Conservation (phyloP, 2,329 filamentous ascomycete species). For the Ceratocystis albifundus region DNA sequence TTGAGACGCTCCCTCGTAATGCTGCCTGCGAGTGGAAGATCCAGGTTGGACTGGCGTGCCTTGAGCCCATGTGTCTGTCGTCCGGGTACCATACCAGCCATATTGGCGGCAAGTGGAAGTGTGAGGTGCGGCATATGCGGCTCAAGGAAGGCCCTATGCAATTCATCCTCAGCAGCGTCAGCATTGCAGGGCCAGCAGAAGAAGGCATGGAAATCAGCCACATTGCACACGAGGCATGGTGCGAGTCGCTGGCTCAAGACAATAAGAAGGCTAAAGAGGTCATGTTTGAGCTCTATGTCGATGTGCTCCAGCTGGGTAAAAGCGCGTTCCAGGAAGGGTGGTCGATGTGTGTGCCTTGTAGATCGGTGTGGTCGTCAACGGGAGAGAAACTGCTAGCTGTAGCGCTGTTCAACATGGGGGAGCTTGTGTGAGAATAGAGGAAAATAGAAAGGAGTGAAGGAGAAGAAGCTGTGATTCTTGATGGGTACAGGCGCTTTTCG, state of each 20-base stretch:
- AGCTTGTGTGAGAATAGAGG: conserved; percentile 13
- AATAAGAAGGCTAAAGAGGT: conserved; percentile 18
- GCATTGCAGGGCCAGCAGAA: conserved; percentile 14
- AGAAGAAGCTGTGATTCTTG: background rate
- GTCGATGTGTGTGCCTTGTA: conserved; percentile 30
- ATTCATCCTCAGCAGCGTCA: conserved; percentile 15
- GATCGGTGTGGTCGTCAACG: conserved; percentile 30
- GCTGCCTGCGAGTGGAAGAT: conserved; percentile 77
- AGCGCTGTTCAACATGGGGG: conserved; percentile 28
- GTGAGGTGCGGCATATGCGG: conserved; percentile 16
- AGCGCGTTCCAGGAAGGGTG: conserved; percentile 16
- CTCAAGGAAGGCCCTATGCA: conserved; percentile 17
- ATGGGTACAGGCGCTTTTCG: background rate
- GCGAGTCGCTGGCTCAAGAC: conserved; percentile 26
- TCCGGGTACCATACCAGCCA: conserved; percentile 14
- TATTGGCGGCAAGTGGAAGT: conserved; percentile 16
- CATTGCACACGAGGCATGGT: conserved; percentile 24
- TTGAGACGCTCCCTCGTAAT: conserved; percentile 61
- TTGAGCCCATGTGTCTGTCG: conserved; percentile 24
- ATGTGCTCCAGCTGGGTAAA: conserved; percentile 29
- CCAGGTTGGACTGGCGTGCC: conserved; percentile 44
- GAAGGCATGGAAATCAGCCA: conserved; percentile 20
- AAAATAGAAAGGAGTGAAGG: background rate
- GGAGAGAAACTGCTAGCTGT: conserved; percentile 30
- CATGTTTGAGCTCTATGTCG: conserved; percentile 28